These are phyloP conservation scores for Tephrocybe sp. DNA, from an alignment of 768 basidiomycete genomes.

Conservation along the genomic window DNA sequence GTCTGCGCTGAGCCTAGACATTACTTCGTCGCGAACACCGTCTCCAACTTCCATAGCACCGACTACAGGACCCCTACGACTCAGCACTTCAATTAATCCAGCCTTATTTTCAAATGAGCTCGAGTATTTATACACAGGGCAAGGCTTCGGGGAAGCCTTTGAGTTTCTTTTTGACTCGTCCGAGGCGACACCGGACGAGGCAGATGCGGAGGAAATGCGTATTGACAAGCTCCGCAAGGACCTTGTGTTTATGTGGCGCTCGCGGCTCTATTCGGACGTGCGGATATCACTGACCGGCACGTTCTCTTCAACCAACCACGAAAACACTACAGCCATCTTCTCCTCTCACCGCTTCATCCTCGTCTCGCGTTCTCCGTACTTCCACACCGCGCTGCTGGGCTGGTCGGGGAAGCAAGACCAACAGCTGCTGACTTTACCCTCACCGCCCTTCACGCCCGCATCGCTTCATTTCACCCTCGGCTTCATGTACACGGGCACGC, in stretches of 20 bases:
- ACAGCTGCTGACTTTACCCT: conserved; percentile 70
- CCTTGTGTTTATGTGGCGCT: conserved; percentile 95
- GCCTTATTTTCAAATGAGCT: conserved; percentile 87
- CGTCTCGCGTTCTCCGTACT: conserved; percentile 86
- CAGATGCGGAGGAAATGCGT: conserved; percentile 48
- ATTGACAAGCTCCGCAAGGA: conserved; percentile 90
- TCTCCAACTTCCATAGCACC: conserved; percentile 45
- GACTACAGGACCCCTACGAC: conserved; percentile 48
- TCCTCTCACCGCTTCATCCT: conserved; percentile 93
- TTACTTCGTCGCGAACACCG: conserved; percentile 35
- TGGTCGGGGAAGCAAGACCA: conserved; percentile 53
- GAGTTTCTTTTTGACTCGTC: conserved; percentile 81
- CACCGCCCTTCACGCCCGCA: conserved; percentile 93
- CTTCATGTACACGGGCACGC: conserved; percentile 93
- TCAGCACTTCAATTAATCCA: conserved; percentile 70
- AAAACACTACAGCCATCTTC: conserved; percentile 79
- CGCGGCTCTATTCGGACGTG: conserved; percentile 90
- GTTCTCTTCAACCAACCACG: conserved; percentile 62
- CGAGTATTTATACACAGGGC: conserved; percentile 93
- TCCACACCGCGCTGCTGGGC: conserved; percentile 73
- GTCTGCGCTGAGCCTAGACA: conserved; percentile 61
- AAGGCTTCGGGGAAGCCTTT: conserved; percentile 84
- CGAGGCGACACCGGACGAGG: conserved; percentile 49
- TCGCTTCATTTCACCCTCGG: conserved; percentile 93
- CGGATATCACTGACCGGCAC: conserved; percentile 75